Evolutionary conservation across 257 asterid genomes (phyloP), one percentile per base, ranked within the genome.

Genomic region (Ilex asprella): DNA sequence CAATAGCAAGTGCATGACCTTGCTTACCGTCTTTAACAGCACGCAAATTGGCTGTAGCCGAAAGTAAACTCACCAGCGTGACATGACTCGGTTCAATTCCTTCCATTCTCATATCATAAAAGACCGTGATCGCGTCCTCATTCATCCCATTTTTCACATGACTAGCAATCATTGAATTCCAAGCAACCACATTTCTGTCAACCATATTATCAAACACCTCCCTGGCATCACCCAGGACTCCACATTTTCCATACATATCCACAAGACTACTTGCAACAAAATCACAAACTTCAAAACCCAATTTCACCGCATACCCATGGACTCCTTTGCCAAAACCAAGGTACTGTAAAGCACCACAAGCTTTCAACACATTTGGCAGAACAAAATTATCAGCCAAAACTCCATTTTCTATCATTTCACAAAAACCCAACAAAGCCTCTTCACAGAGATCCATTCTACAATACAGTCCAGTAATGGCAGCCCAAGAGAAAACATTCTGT

Each of bases 241-340:
- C 73, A 64, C 75, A 74, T 61, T 74, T 74, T 13, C 75, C 79
- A 64, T 74, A 75, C 79, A 75, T 75, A 52, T 70, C 73, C 62
- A 70, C 70, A 11, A 70, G 69, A 56, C 79, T 74, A 49, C 76
- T 75, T 13, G 63, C 69, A 58, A 75, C 64, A 66, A 66, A 75
- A 32, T 66, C 65, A 66, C 76, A 70, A n/a, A 31, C 64, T 41
- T 62, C 61, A 70, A 46, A 60, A 10, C 70, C 60, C 10, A 66
- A 58, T 55, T 70, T 75, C 39, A 50, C 30, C 52, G 67, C 73
- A 46, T 66, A 68, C 35, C 79, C 73, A 62, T 75, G 79, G 46
- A 75, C 65, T 65, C 70, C 58, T 66, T 62, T 66, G 3, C 76
- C 76, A 51, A 69, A 59, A 14, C 16, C 72, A 69, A 70, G 52